Conservation (phyloP, 208 protist genomes). For the Trypanosoma avium region DNA sequence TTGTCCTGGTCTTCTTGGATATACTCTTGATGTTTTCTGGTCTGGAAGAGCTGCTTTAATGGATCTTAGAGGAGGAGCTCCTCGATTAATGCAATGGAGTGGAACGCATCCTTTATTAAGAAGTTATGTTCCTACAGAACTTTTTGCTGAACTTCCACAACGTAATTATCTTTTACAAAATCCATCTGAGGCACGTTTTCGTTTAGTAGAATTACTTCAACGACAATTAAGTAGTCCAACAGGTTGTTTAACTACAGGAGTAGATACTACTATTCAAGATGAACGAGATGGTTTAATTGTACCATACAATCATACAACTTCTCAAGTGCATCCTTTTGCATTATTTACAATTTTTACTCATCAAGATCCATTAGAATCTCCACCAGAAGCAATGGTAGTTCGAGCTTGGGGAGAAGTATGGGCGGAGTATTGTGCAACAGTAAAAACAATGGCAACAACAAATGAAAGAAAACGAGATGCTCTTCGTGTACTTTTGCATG, state of each 20-base stretch:
- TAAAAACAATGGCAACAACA: constrained; percentile 61
- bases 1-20: constrained; percentile 65
- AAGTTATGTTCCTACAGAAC: constrained; percentile 60
- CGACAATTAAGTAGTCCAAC: constrained; percentile 78
- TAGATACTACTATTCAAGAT: constrained; percentile 70
- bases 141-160: constrained; percentile 78
- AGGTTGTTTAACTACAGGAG: constrained; percentile 64
- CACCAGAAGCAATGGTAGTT: constrained; percentile 56
- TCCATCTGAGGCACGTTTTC: constrained; percentile 53
- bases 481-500: constrained; percentile 78
- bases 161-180: constrained; percentile 63
- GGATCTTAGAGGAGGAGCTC: constrained; percentile 43
- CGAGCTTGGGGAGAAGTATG: constrained; percentile 86
- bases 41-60: constrained; percentile 47
- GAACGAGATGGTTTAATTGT: constrained; percentile 62
- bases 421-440: constrained; percentile 73
- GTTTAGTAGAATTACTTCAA: constrained; percentile 82
- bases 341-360: constrained; percentile 79
- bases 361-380: constrained; percentile 56
- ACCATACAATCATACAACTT: constrained; percentile 66
- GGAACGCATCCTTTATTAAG: constrained; percentile 38
- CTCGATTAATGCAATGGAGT: constrained; percentile 49
- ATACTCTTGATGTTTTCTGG: constrained; percentile 70
- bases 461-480: constrained; percentile 71
- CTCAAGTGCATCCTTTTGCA: constrained; percentile 82